Base-by-base conservation (phyloP, 1,139 yeast species). In the Zygosaccharomyces pseudobailii region DNA sequence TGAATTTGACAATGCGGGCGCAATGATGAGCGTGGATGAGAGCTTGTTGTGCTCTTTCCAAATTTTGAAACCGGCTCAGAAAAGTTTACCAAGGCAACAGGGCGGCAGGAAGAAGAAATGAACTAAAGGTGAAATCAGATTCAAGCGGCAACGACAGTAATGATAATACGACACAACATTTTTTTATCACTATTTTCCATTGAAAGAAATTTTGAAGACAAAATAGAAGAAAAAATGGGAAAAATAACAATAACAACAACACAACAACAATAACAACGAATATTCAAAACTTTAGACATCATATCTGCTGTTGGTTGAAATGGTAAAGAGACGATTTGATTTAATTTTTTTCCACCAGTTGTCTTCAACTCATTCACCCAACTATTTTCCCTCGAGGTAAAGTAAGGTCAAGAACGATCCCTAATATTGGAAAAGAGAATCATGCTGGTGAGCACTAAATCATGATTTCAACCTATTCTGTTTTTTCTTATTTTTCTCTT, bases 21-120 rank as follows among this genome's bases (percentile, higher is more conserved):
- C 97, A 33, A 90, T 92, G 96, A 92, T 92, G 98, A 84, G 95
- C 62, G 97, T 92, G 47, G 97, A 92, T 69, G 97, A 90, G 70
- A 84, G 92, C 67, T 79, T 92, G 64, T 78, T 92, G 62, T 92
- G 98, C 74, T 89, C 97, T 17, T 92, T 92, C 85, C 97, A 92
- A 72, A 90, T 92, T 63, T 80, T 92, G 68, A 92, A 92, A 71
- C 98, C 97, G 32, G 97, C 97, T 42, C 97, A 92, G 69, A 92
- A 92, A 78, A 59, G 64, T 53, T 50, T 62, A 52, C 66, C 65
- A 50, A 57, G 67, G 48, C 65, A 62, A 46, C 61, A 59, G 47
- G 66, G 63, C 43, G 64, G 62, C 44, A 62, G 63, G 54, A 62
- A 61, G 59, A 62, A 62, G 50, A 56, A 56, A 54, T 54, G 47